Percentiles rank a stretch among this genome's conserved stretches.
Conservation (phyloP, 495 filamentous ascomycete genomes). For the Neurospora sp. region DNA sequence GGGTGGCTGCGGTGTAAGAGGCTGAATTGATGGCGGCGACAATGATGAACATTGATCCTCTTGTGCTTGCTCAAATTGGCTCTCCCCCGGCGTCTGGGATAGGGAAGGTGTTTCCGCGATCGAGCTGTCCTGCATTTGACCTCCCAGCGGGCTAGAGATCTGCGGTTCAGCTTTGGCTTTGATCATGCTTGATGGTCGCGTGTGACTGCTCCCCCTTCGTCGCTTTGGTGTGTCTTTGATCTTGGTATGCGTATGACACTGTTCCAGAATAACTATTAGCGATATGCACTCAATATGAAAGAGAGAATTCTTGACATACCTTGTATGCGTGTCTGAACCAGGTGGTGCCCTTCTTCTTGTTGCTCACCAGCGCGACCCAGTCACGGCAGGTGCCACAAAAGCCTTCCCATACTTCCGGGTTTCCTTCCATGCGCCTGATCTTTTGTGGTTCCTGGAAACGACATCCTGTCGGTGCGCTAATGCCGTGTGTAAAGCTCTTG, state of each 20-base stretch:
- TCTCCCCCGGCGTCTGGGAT: background rate
- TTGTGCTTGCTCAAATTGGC: background rate
- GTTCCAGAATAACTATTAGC: background rate
- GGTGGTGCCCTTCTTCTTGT: constrained; percentile 78
- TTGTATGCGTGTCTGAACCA: constrained; percentile 83
- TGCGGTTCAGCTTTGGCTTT: constrained; percentile 35
- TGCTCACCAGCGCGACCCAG: constrained; percentile 70
- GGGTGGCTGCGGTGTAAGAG: background rate
- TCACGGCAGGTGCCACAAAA: constrained; percentile 67
- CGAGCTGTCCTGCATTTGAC: background rate
- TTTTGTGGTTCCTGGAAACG: constrained; percentile 64
- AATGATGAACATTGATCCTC: background rate
- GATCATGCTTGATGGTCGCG: constrained; percentile 25
- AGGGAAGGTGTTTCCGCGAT: background rate
- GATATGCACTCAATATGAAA: background rate
- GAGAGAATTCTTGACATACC: constrained; percentile 33
- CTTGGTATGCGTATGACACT: constrained; percentile 70
- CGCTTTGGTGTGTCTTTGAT: constrained; percentile 64
- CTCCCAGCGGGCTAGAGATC: constrained; percentile 7
- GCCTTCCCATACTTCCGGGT: constrained; percentile 72
- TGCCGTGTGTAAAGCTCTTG: constrained; percentile 72
- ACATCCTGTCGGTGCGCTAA: constrained; percentile 65
- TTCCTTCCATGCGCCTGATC: constrained; percentile 65
- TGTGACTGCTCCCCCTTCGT: constrained; percentile 53
- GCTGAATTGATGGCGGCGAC: background rate